phyloP scores from a whole-genome alignment of 805 yeast species.

The Lipomyces chichibuensis region DNA sequence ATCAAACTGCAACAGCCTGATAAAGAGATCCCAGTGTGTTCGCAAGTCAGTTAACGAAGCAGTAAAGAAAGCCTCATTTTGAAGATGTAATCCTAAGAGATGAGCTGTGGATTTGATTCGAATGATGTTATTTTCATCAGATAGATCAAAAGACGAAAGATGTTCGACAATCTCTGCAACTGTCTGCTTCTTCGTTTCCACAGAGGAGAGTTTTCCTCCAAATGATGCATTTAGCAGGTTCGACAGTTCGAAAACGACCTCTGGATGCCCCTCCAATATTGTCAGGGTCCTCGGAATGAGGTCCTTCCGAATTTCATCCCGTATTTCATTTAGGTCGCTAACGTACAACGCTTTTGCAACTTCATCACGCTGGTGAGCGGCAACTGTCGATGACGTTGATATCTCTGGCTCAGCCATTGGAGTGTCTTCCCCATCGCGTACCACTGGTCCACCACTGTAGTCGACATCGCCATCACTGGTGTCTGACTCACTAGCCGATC shows the following conservation, averaged over 20 bases:
- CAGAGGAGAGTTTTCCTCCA: slow-evolving; percentile 8
- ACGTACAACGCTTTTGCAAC: slow-evolving; percentile 3
- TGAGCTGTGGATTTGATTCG: slow-evolving; percentile 29
- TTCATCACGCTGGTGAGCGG: background rate
- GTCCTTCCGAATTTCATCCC: slow-evolving; percentile 31
- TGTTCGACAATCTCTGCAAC: background rate
- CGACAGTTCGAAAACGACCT: slow-evolving; percentile 36
- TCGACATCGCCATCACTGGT: background rate
- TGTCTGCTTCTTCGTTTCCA: slow-evolving; percentile 1
- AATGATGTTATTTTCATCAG: slow-evolving; percentile 9
- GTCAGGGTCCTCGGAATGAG: slow-evolving; percentile 36
- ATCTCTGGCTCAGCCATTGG: slow-evolving; percentile 5
- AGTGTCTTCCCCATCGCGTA: background rate
- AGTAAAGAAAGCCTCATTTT: slow-evolving; percentile 33
- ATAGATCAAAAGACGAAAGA: slow-evolving; percentile 4
- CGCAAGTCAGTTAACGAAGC: slow-evolving; percentile 29
- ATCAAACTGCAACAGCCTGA: slow-evolving; percentile 24
- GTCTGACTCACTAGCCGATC: background rate
- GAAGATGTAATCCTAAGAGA: slow-evolving; percentile 39
- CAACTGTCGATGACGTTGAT: background rate
- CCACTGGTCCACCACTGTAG: background rate
- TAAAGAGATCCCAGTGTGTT: slow-evolving; percentile 29
- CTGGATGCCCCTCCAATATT: slow-evolving; percentile 34
- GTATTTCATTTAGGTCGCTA: slow-evolving; percentile 36
- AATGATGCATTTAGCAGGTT: slow-evolving; percentile 32